Percentiles rank a stretch among this genome's conserved stretches.
Conservation (phyloP, 129 eudicot genomes). For the Saussurea involucrata region DNA sequence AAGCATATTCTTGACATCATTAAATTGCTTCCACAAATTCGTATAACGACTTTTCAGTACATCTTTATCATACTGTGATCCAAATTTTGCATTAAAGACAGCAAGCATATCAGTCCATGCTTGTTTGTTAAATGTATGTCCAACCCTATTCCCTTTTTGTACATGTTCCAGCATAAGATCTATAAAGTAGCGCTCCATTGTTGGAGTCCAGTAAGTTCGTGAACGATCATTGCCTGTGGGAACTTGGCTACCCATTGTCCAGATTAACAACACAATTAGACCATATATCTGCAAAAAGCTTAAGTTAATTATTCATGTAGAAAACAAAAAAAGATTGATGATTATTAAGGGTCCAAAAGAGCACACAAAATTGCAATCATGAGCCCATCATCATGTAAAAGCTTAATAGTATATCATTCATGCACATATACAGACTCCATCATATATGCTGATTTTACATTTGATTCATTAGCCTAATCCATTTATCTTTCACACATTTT, state of each 20-base stretch:
- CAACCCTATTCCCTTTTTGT: conserved; percentile 58
- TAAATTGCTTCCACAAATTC: conserved; percentile 56
- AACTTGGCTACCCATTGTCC: conserved; percentile 41
- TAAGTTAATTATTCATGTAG: not conserved
- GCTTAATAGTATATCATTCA: not conserved
- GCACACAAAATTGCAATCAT: not conserved
- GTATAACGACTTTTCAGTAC: conserved; percentile 58
- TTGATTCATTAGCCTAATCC: not conserved
- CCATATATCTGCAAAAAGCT: conserved; percentile 18
- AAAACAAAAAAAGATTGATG: not conserved
- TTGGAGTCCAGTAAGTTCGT: conserved; percentile 59
- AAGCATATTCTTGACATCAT: conserved; percentile 44
- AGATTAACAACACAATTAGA: conserved; percentile 8
- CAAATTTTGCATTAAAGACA: conserved; percentile 50
- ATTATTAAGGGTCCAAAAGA: not conserved
- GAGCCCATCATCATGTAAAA: not conserved
- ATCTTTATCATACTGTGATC: conserved; percentile 59
- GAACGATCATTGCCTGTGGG: conserved; percentile 42
- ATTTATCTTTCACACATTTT: not conserved
- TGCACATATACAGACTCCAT: not conserved
- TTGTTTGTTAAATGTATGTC: conserved; percentile 61
- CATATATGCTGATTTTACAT: not conserved
- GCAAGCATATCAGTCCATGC: conserved; percentile 68
- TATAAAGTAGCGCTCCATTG: conserved; percentile 55
- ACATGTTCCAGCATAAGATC: conserved; percentile 66